Base-by-base conservation (phyloP, 257 asterid species). In the Plantago ovata region DNA sequence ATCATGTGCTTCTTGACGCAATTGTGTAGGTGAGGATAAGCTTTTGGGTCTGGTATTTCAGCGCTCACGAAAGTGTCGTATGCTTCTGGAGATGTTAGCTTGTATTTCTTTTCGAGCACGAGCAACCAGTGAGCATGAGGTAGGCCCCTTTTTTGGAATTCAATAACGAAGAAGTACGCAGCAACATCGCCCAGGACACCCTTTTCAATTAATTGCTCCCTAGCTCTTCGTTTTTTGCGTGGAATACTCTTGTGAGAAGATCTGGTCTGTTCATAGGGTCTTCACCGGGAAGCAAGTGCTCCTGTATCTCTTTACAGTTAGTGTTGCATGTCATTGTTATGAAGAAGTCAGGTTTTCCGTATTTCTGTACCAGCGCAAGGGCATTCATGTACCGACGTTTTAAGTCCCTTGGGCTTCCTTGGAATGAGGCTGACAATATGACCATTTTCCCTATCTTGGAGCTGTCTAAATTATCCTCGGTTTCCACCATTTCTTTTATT, bases 71-170 rank as follows among this genome's bases (percentile, higher is more conserved):
- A n/a, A n/a, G n/a, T 55, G 36, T 55, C 46, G 10, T 55, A 55
- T 4, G 9, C 43, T 7, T 55, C 46, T 9, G 60, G 60, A 5
- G 42, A 32, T 7, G 3, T 55, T 1, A 16, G 28, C n/a, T 55
- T 55, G 14, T 55, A 14, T 32, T 38, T 18, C 0, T 36, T 45
- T 2, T 55, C 45, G 13, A 36, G 46, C 7, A 55, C 36, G 2
- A 55, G 45, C 60, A 55, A 10, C 60, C 15, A 15, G 28, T 53
- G 58, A 14, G 16, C 58, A 14, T 53, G 42, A 22, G 58, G 58
- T 32, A 53, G 9, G 14, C 60, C 46, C 10, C 32, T 38, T 55
- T 55, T 55, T 15, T 48, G 53, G 18, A 48, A 48, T 23, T 48
- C 53, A 48, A 48, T 13, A 18, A 48, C 53, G 24, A 14, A 23